Conservation (phyloP, 2,329 filamentous ascomycete genomes). For the Ascochyta rabiei region DNA sequence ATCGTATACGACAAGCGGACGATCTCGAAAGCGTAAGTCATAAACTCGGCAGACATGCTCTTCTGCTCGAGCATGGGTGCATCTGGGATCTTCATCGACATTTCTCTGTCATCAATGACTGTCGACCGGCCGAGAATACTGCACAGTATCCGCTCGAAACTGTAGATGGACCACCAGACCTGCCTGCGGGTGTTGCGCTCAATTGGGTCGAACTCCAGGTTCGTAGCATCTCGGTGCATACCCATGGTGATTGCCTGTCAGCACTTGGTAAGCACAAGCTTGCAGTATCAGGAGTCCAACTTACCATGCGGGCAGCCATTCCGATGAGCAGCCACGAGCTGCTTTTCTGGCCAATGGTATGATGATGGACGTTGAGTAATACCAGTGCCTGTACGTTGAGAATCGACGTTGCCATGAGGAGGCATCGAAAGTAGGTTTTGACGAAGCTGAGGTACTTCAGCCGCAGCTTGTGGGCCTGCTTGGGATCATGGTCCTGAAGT, state of each 20-base stretch:
- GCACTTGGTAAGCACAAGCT: neutral
- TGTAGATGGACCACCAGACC: constrained; percentile 38
- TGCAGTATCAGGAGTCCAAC: neutral
- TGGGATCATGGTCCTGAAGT: constrained; percentile 40
- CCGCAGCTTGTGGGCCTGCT: constrained; percentile 25
- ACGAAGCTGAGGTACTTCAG: constrained; percentile 37
- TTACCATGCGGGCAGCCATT: constrained; percentile 49
- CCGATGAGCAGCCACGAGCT: constrained; percentile 51
- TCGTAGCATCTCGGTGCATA: constrained; percentile 52
- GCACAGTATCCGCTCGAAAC: constrained; percentile 34
- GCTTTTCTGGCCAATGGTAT: constrained; percentile 52
- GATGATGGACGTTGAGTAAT: constrained; percentile 51
- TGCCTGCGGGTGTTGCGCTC: constrained; percentile 34
- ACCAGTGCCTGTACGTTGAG: constrained; percentile 53
- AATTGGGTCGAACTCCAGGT: constrained; percentile 46
- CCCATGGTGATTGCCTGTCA: constrained; percentile 50
- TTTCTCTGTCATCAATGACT: constrained; percentile 34
- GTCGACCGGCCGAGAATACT: constrained; percentile 35
- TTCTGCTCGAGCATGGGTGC: constrained; percentile 25
- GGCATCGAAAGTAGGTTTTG: constrained; percentile 44
- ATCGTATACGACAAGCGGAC: constrained; percentile 27
- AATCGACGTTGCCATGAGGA: constrained; percentile 48
- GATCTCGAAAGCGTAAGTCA: constrained; percentile 18
- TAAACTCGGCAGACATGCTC: constrained; percentile 23
- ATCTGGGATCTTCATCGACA: constrained; percentile 29